Conservation (phyloP, 768 basidiomycete genomes). For the Russula sp. region DNA sequence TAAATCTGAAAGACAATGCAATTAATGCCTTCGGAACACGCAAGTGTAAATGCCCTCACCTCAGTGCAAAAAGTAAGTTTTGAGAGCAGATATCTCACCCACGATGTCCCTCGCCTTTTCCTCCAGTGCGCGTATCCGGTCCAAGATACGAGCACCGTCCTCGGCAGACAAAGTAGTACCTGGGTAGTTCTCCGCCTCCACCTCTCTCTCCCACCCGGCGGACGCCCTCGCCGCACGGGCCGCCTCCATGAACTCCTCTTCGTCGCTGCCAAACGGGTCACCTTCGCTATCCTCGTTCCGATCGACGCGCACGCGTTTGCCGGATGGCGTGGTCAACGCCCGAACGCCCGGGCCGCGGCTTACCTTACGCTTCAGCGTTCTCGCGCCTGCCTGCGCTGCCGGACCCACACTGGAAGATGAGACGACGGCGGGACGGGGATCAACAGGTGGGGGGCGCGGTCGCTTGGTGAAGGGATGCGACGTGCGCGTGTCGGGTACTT, state of each 20-base stretch:
- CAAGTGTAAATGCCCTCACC: background rate
- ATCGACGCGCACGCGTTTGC: slow-evolving; percentile 15
- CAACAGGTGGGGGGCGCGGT: slow-evolving; percentile 4
- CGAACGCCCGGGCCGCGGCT: slow-evolving; percentile 12
- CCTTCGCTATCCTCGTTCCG: slow-evolving; percentile 17
- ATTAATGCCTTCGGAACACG: background rate
- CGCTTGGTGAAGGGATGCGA: slow-evolving; percentile 3
- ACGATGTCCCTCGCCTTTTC: slow-evolving; percentile 19
- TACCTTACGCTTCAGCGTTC: slow-evolving; percentile 15
- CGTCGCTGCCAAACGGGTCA: slow-evolving; percentile 16
- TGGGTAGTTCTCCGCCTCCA: slow-evolving; percentile 6
- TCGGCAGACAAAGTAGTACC: slow-evolving; percentile 11
- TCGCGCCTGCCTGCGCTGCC: slow-evolving; percentile 6
- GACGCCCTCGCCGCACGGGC: slow-evolving; percentile 12
- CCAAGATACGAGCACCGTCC: slow-evolving; percentile 12
- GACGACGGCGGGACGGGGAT: background rate
- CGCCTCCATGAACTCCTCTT: slow-evolving; percentile 19
- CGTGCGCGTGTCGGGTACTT: slow-evolving; percentile 2
- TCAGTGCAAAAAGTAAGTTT: slow-evolving; percentile 18
- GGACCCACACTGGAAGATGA: slow-evolving; percentile 5
- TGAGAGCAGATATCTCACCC: slow-evolving; percentile 18
- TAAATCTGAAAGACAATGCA: background rate
- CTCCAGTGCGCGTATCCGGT: slow-evolving; percentile 16
- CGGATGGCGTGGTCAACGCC: background rate
- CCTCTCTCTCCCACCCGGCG: slow-evolving; percentile 7